Base-by-base conservation (phyloP, 2,329 filamentous ascomycete species). In the Arthrobotrys entomopaga region DNA sequence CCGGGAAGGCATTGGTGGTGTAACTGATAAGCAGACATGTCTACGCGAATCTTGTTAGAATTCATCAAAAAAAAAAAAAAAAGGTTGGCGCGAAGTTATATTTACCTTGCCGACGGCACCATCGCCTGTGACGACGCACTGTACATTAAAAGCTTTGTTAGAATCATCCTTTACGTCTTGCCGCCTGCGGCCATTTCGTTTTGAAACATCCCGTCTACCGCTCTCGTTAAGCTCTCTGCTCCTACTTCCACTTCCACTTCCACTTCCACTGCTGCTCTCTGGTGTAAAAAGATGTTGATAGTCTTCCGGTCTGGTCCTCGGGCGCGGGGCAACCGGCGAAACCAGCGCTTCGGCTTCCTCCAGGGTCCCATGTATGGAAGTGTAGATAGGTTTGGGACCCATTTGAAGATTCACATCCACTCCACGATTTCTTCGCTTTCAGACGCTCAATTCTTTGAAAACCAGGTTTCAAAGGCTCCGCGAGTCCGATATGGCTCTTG, bases 21-120 rank as follows among this genome's bases (percentile, higher is more conserved):
- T 99, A 99, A 61, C 94, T 98, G 82, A 99, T 99, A 80, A 99
- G 89, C 74, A 99, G 89, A 86, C 95, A 99, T 86, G 95, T 99
- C 94, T 97, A 79, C 24, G 64, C 50, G 54, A 48, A 2, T 49
- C 22, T 40, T 54, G 80, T 82, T 79, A 82, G 81, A 76, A 65
- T 78, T 67, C 60, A 58, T 70, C 50, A 65, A 76, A 1, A 53
- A 76, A 59, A 61, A 76, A 76, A 78, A 76, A 72, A 69, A 74
- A 66, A 66, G 54, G 56, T 53, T n/a, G 53, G 63, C 59, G 59
- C 34, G 13, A 40, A 40, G 50, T 54, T 20, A n/a, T 65, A 82
- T 85, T 83, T 84, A 97, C 93, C 88, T 99, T 99, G 84, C 95
- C 95, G 80, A 99, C 95, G 82, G 95, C 95, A 91, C 95, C 95